These are phyloP conservation scores for Pichia kluyveri DNA, from an alignment of 805 yeast species.

Conservation along the genomic window DNA sequence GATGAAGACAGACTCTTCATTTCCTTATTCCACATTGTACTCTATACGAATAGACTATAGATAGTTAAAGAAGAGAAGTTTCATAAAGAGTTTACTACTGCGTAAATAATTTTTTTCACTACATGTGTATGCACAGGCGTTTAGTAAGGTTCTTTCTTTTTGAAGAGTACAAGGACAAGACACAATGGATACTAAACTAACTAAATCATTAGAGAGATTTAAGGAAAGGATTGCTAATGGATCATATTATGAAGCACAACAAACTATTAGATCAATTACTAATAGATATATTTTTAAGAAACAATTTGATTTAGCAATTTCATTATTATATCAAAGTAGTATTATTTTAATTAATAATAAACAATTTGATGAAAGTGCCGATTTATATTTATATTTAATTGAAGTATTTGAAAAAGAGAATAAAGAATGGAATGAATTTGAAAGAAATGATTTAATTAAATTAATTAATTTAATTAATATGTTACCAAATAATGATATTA, in stretches of 20 bases:
- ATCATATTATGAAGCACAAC: constrained; percentile 92
- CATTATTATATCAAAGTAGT: constrained; percentile 64
- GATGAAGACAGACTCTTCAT: background rate
- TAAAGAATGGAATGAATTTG: constrained; percentile 25
- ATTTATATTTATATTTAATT: constrained; percentile 62
- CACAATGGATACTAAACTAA: constrained; percentile 30
- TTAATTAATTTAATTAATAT: constrained; percentile 33
- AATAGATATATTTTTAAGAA: constrained; percentile 70
- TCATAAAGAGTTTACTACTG: too few species aligned
- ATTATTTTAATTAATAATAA: constrained; percentile 55
- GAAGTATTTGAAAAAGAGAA: constrained; percentile 50
- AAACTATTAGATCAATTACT: constrained; percentile 82
- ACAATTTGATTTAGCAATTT: constrained; percentile 63
- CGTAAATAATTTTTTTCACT: too few species aligned
- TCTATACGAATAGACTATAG: too few species aligned
- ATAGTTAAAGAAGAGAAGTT: too few species aligned
- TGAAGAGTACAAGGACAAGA: too few species aligned
- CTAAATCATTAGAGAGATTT: constrained; percentile 56
- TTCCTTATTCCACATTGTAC: background rate
- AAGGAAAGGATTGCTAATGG: constrained; percentile 58
- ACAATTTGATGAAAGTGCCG: constrained; percentile 77
- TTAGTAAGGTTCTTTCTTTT: too few species aligned
- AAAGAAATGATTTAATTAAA: constrained; percentile 24
- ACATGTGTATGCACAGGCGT: too few species aligned
- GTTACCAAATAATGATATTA: constrained; percentile 45